Evolutionary conservation across 192 early-diverging fungal genomes (phyloP).

Genomic region (Thoreauomyces humboldtii): DNA sequence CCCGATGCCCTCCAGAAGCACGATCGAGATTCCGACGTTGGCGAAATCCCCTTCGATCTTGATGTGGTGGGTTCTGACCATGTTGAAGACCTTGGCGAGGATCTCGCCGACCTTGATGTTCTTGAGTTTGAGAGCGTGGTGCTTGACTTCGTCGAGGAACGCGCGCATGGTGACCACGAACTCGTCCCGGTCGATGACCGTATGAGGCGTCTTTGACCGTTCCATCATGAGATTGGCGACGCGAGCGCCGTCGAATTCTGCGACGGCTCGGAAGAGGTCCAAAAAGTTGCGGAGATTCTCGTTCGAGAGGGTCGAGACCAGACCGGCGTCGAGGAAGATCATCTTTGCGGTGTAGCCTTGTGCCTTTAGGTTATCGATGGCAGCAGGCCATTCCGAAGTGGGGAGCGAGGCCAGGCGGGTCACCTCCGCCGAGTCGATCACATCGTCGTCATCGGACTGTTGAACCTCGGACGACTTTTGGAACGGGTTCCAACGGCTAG

Average conservation of each 20-base stretch:
- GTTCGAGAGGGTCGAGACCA: constrained; percentile 75
- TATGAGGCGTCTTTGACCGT: constrained; percentile 71
- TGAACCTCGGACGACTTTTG: background rate
- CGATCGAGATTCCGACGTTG: constrained; percentile 86
- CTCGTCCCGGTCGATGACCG: constrained; percentile 68
- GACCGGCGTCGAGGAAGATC: constrained; percentile 87
- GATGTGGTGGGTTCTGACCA: constrained; percentile 90
- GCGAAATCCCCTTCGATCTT: constrained; percentile 93
- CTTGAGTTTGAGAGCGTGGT: constrained; percentile 62
- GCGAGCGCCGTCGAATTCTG: constrained; percentile 78
- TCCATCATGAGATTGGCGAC: constrained; percentile 87
- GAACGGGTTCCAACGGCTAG: background rate
- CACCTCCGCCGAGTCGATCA: background rate
- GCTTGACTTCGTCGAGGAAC: constrained; percentile 69
- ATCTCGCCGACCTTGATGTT: constrained; percentile 80
- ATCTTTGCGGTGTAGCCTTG: constrained; percentile 74
- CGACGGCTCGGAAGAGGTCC: constrained; percentile 86
- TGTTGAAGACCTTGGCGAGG: constrained; percentile 73
- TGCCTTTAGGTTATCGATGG: background rate
- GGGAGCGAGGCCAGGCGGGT: constrained; percentile 8
- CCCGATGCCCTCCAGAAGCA: constrained; percentile 94
- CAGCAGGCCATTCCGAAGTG: constrained; percentile 11
- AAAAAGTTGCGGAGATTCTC: constrained; percentile 82
- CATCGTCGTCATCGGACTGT: background rate
- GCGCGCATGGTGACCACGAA: constrained; percentile 82